These are phyloP conservation scores for Pyrus hybrid DNA, from an alignment of 331 rosid genomes.

Conservation along the genomic window DNA sequence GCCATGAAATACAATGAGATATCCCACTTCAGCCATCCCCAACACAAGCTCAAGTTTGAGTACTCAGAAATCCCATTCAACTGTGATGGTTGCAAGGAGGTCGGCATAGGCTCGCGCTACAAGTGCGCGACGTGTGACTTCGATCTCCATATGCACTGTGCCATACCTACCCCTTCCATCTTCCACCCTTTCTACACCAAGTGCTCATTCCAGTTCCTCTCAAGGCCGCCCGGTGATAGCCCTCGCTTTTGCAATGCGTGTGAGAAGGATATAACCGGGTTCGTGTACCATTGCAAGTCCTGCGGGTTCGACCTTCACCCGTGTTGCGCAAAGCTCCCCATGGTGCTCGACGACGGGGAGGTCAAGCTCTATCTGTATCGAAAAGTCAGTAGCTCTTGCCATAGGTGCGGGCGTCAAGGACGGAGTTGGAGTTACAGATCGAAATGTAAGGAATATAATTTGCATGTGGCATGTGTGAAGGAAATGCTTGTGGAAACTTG, in stretches of 20 bases:
- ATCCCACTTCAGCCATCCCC: conserved; percentile 70
- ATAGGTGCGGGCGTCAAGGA: conserved; percentile 69
- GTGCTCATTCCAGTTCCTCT: conserved; percentile 76
- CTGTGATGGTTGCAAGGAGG: conserved; percentile 96
- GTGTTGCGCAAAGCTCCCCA: conserved; percentile 88
- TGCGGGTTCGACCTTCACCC: conserved; percentile 96
- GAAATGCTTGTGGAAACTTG: conserved; percentile 86
- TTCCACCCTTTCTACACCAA: conserved; percentile 77
- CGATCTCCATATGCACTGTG: conserved; percentile 89
- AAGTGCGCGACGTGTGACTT: conserved; percentile 66
- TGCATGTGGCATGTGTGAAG: conserved; percentile 90
- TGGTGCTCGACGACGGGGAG: conserved; percentile 62
- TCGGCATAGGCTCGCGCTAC: conserved; percentile 80
- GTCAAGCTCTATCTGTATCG: conserved; percentile 46
- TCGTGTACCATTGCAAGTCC: conserved; percentile 61
- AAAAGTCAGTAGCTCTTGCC: conserved; percentile 69
- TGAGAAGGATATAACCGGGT: conserved; percentile 70
- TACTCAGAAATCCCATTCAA: conserved; percentile 73
- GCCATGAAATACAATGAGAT: conserved; percentile 72
- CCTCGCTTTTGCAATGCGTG: conserved; percentile 88
- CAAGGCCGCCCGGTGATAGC: conserved; percentile 44
- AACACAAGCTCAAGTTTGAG: conserved; percentile 75
- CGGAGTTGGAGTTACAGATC: conserved; percentile 94
- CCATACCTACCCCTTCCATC: conserved; percentile 46
- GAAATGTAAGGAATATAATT: conserved; percentile 63